phyloP scores from a whole-genome alignment of 2,329 filamentous ascomycete species.

The Paramyrothecium sp. region DNA sequence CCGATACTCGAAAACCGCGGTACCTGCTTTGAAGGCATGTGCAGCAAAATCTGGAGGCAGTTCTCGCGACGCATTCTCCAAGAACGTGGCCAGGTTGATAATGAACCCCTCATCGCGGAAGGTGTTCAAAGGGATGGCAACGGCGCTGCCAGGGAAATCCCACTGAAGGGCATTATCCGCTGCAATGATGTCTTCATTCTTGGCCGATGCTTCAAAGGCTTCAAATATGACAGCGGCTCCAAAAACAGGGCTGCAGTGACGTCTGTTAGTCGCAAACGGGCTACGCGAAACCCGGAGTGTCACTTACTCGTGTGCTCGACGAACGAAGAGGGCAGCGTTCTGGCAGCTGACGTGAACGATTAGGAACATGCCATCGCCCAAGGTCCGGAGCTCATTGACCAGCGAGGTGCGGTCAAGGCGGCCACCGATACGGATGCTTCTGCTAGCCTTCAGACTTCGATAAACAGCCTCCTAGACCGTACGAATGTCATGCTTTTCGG shows the following conservation, averaged over 20 bases:
- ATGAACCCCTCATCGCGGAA: constrained; percentile 21
- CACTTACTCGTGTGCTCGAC: constrained; percentile 22
- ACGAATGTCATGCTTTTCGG: constrained; percentile 10
- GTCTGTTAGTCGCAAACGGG: not conserved
- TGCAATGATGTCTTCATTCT: constrained; percentile 49
- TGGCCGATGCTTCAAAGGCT: constrained; percentile 58
- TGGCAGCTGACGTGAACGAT: constrained; percentile 20
- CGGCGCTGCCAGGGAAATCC: constrained; percentile 57
- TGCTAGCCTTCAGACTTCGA: constrained; percentile 16
- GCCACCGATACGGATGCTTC: constrained; percentile 11
- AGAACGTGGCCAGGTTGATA: constrained; percentile 43
- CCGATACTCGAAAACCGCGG: constrained; percentile 49
- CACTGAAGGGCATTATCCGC: constrained; percentile 51
- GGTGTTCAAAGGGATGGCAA: constrained; percentile 38
- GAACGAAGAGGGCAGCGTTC: constrained; percentile 29
- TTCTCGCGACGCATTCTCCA: constrained; percentile 56
- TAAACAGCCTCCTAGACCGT: constrained; percentile 13
- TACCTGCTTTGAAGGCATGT: constrained; percentile 49
- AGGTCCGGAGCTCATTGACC: constrained; percentile 11
- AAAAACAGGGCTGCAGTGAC: constrained; percentile 14
- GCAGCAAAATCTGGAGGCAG: constrained; percentile 53
- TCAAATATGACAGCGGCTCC: constrained; percentile 41
- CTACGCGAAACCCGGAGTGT: not conserved
- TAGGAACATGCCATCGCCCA: constrained; percentile 14
- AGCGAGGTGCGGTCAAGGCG: constrained; percentile 14